Base-by-base conservation (phyloP, 2,329 filamentous ascomycete species). In the Aspergillus tamarii region DNA sequence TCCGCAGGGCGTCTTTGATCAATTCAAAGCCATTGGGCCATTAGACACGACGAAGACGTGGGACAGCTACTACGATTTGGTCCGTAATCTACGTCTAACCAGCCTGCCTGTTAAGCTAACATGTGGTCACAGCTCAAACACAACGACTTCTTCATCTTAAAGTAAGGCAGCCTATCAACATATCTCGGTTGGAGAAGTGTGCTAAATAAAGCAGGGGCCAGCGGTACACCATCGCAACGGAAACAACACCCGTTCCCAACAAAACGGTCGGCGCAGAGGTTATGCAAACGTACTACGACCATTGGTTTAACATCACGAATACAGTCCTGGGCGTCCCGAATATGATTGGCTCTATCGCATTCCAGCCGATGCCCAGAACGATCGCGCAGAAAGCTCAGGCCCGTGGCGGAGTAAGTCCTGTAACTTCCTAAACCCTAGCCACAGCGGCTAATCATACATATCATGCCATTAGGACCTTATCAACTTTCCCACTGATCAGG, bases 1-100 rank as follows among this genome's bases (percentile, higher is more conserved):
- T 0, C 87, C 87, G 0, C 70, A 77, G 1, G 83, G 78, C 5
- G 81, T 85, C 2, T 89, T 90, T 63, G 79, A 83, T 62, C 83
- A 83, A 62, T 90, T 90, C 73, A 82, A 83, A 2, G 77, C 78
- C 45, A 78, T 86, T 54, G 70, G 74, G 1, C 79, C 81, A 1
- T 70, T 80, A 26, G 83, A 86, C 69, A 82, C 75, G 21, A 79
- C 78, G 57, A 81, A 83, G 69, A 81, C 80, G 3, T 83, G 80
- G 66, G 69, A 77, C 61, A 81, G 76, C 8, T 85, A 85, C 65
- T 76, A 80, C 58, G 79, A 81, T 48, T 74, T 87, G 8, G 77
- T 85, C 5, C 4, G 65, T 64, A 76, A 72, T 19, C 71, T 39
- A 8, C 30, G 19, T 39, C 26, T 41, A 28, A 12, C 12, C 21